phyloP scores from a whole-genome alignment of 2,329 filamentous ascomycete species.

The Ceratocystis eucalypticola region DNA sequence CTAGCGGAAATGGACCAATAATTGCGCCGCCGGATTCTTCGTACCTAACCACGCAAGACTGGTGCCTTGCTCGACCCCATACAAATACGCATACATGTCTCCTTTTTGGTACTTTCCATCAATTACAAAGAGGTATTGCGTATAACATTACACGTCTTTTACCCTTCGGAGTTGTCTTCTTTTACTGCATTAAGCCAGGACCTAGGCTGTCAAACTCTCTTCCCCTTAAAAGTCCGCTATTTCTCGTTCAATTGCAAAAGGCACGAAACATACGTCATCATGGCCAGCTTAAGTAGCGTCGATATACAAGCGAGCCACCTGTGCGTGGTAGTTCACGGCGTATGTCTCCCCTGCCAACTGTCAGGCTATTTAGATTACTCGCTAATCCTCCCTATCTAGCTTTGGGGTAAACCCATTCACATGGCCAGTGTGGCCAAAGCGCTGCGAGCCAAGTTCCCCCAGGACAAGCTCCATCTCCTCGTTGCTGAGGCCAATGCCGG shows the following conservation, averaged over 20 bases:
- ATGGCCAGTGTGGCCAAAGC: slow-evolving; percentile 53
- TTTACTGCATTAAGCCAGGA: neutral
- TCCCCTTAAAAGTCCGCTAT: neutral
- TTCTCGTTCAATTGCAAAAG: neutral
- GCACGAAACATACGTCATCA: neutral
- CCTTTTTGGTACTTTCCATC: neutral
- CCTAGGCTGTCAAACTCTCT: neutral
- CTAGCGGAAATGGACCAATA: neutral
- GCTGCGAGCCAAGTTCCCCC: slow-evolving; percentile 46
- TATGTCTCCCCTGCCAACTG: slow-evolving; percentile 29
- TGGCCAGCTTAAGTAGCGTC: slow-evolving; percentile 35
- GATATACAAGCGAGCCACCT: slow-evolving; percentile 51
- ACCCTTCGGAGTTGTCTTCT: neutral
- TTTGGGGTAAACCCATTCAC: slow-evolving; percentile 70
- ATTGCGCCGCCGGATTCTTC: neutral
- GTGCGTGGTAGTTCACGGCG: slow-evolving; percentile 64
- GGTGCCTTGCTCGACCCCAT: too few relatives aligned
- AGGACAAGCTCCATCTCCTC: slow-evolving; percentile 55
- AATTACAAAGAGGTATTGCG: neutral
- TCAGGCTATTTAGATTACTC: slow-evolving; percentile 19
- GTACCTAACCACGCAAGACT: neutral
- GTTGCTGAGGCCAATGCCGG: slow-evolving; percentile 60
- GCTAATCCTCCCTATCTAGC: slow-evolving; percentile 27
- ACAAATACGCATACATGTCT: neutral
- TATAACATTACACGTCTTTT: neutral